phyloP scores from a whole-genome alignment of 2,329 filamentous ascomycete genomes.

The Arthrobotrys iridis region DNA sequence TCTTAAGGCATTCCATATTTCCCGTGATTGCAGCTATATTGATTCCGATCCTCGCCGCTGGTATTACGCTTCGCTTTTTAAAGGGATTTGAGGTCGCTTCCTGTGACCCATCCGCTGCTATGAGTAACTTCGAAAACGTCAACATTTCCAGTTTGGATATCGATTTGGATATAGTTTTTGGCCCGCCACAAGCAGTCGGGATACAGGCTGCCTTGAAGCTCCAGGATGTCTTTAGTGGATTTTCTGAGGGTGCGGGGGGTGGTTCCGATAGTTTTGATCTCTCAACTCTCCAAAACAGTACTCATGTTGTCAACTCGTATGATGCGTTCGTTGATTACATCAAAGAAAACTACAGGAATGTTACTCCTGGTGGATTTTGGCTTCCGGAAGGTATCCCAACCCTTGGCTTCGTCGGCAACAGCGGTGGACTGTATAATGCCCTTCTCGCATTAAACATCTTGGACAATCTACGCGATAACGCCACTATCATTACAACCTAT shows the following conservation, averaged over 20 bases:
- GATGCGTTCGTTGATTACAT: slow-evolving; percentile 76
- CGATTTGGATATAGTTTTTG: slow-evolving; percentile 43
- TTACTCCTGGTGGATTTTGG: slow-evolving; percentile 83
- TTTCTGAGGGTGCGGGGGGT: not conserved
- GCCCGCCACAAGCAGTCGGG: slow-evolving; percentile 32
- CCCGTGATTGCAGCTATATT: slow-evolving; percentile 78
- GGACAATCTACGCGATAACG: slow-evolving; percentile 73
- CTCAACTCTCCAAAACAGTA: slow-evolving; percentile 59
- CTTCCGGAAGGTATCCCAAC: slow-evolving; percentile 73
- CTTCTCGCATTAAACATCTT: slow-evolving; percentile 73
- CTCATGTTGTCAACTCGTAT: slow-evolving; percentile 71
- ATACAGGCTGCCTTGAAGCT: slow-evolving; percentile 31
- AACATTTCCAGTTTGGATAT: slow-evolving; percentile 47
- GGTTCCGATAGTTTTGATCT: slow-evolving; percentile 17
- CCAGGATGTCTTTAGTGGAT: slow-evolving; percentile 33
- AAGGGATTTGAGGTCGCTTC: slow-evolving; percentile 66
- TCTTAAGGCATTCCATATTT: slow-evolving; percentile 80
- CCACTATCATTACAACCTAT: slow-evolving; percentile 76
- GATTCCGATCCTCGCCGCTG: slow-evolving; percentile 81
- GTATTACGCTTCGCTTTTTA: slow-evolving; percentile 80
- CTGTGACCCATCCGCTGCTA: slow-evolving; percentile 67
- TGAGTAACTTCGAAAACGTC: slow-evolving; percentile 51
- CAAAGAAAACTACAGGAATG: slow-evolving; percentile 70
- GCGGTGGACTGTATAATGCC: slow-evolving; percentile 67
- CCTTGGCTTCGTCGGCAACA: slow-evolving; percentile 76